Evolutionary conservation across 2,329 filamentous ascomycete genomes (phyloP), one percentile per base, ranked within the genome.

Genomic region (Blastomyces emzantsi): DNA sequence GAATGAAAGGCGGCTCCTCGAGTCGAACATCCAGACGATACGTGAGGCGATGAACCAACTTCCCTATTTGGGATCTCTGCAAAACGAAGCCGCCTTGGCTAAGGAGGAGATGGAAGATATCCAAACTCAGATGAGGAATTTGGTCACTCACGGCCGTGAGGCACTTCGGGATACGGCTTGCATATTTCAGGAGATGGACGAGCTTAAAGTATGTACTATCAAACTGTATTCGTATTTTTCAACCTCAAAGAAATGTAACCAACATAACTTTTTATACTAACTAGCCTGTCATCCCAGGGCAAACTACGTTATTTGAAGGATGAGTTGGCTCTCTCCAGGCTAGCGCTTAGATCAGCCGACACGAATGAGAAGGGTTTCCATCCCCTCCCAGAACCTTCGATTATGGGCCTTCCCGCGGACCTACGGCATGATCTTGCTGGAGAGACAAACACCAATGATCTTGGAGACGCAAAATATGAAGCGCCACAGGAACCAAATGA

Each of bases 191-290:
- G 59, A 61, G 17, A 61, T 51, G 19, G 22, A 52, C 33, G 43
- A 61, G n/a, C 25, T 61, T 7, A 33, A 61, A n/a, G 59, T 61
- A 61, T 13, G 59, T 22, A 25, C 25, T 25, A n/a, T 6, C 19
- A 45, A 17, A n/a, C 19, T 17, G 19, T 11, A 30, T n/a, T 4
- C 7, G 7, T 36, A 41, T 57, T 47, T 47, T 43, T 2, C 4
- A 52, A 30, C 25, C 25, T 22, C 49, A 2, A 30, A 30, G 22
- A 3, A 17, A 52, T 30, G 22, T 15, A 30, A 19, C 30, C 28
- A 17, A 22, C 19, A 39, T 51, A 25, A 28, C 5, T 36, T 39
- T 51, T 22, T 36, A 30, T 52, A 11, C n/a, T 51, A 30, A 61
- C 43, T 25, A 8, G 41, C 25, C 19, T 49, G 1, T n/a, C n/a